Base-by-base conservation (phyloP, 1,284 basidiomycete species). In the Leccinum holopus region DNA sequence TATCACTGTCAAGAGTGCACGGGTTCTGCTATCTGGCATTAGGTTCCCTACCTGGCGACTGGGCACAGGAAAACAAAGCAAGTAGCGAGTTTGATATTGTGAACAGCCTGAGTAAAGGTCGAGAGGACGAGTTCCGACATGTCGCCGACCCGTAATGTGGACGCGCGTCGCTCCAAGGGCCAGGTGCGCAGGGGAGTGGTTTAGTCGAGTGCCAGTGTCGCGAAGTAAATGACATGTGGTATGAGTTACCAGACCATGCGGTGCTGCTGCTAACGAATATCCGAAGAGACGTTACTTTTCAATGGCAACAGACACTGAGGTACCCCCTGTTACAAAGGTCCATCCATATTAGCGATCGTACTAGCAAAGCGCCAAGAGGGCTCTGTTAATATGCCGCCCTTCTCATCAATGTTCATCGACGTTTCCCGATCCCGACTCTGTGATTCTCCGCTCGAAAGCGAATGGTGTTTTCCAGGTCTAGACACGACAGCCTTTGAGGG, bases 391-490 rank as follows among this genome's bases (percentile, higher is more conserved):
- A 78, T 65, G 9, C 65, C 72, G 33, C 63, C 41, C 3, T 65
- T 61, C 51, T 74, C 74, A 62, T 75, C 76, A 16, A 72, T 67
- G 39, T 73, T 77, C 76, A 79, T 79, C 2, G 66, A 65, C 58
- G 72, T 66, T 32, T 74, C 70, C 33, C 62, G 59, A 14, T 73
- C 69, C 32, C 61, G 59, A 14, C 39, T 16, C 39, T 64, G 61
- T 9, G 64, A 59, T 55, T 11, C 52, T 28, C 56, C 14, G 10
- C 18, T 58, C 16, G 28, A 63, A 14, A 82, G 69, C 14, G 80
- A 77, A 11, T 73, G 74, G 68, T 91, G 87, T 65, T 80, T 83
- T 33, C 90, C 88, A 41, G 80, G 81, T 64, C 80, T 80, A 16
- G 89, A 84, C 10, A 91, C 75, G 32, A 86, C 71, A 18, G 77